Evolutionary conservation across 768 basidiomycete species (phyloP), one percentile per base, ranked within the genome.

Genomic region (Pholiota molesta): DNA sequence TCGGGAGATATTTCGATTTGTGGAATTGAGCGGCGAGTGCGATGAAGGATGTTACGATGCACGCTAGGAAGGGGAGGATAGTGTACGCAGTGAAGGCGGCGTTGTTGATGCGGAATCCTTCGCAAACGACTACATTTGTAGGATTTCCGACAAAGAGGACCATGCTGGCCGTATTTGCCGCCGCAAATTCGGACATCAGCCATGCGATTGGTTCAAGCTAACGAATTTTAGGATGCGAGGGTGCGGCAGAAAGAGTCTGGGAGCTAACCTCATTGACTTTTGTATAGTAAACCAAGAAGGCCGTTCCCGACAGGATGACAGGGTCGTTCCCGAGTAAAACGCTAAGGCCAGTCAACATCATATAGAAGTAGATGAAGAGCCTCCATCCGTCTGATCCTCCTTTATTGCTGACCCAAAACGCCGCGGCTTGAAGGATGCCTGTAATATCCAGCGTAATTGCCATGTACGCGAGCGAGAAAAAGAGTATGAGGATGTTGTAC

Each of bases 401-500:
- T 69, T 83, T 85, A 63, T 91, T 90, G 64, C 89, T 89, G 65
- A 97, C 94, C 86, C 87, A 91, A 75, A 94, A 95, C 0, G 96
- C 95, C 1, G 95, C 87, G 13, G 90, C 90, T 53, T 91, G 86
- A 3, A 99, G 81, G 17, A 95, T 81, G 3, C 97, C 97, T 0
- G 95, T 95, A 8, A 89, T 83, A 69, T 98, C 97, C 44, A 98
- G 81, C 0, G 95, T 93, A 35, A 97, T 90, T 4, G 95, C 88
- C 81, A 98, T 90, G 75, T 98, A 98, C 0, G 95, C 94, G 52
- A 97, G 80, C 2, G 91, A 93, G 67, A 94, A 87, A 76, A 99
- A 98, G 1, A 99, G 78, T 23, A 94, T 92, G 72, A 99, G 85
- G 65, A 99, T 95, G 71, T 97, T 93, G 69, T 95, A 92, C 0